phyloP scores from a whole-genome alignment of 768 basidiomycete genomes.

The Termitomyces sp. region DNA sequence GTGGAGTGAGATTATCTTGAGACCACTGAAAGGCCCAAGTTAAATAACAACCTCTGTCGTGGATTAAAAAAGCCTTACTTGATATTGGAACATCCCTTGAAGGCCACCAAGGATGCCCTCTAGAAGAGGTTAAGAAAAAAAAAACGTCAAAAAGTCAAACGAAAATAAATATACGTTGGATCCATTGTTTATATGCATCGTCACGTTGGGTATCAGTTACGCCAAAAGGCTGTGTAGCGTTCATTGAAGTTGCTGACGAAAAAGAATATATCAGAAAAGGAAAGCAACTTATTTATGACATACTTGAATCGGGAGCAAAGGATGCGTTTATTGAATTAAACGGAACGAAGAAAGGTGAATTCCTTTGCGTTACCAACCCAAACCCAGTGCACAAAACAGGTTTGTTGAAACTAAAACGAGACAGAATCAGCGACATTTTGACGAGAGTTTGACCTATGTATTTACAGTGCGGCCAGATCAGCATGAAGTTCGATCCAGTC shows the following conservation, averaged over 20 bases:
- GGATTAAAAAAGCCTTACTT: conserved; percentile 20
- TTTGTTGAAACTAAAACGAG: conserved; percentile 42
- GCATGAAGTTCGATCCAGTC: conserved; percentile 53
- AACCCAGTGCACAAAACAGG: conserved; percentile 50
- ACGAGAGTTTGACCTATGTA: not conserved
- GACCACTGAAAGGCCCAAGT: conserved; percentile 41
- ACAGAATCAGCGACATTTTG: not conserved
- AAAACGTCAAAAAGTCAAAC: not conserved
- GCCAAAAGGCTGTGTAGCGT: conserved; percentile 31
- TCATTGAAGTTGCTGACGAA: not conserved
- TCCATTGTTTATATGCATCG: conserved; percentile 50
- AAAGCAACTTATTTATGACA: not conserved
- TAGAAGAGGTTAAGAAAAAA: conserved; percentile 14
- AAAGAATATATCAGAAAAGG: not conserved
- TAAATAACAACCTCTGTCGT: not conserved
- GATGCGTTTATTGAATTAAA: conserved; percentile 49
- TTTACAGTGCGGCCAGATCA: conserved; percentile 38
- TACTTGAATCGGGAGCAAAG: conserved; percentile 29
- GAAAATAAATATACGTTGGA: conserved; percentile 32
- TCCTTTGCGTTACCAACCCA: conserved; percentile 57
- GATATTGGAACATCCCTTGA: conserved; percentile 42
- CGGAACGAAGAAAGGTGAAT: conserved; percentile 50
- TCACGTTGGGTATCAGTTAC: conserved; percentile 49
- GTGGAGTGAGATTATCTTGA: conserved; percentile 42
- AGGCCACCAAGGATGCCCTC: conserved; percentile 36